Conservation (phyloP, 257 asterid genomes). For the Solanum clarkiae region DNA sequence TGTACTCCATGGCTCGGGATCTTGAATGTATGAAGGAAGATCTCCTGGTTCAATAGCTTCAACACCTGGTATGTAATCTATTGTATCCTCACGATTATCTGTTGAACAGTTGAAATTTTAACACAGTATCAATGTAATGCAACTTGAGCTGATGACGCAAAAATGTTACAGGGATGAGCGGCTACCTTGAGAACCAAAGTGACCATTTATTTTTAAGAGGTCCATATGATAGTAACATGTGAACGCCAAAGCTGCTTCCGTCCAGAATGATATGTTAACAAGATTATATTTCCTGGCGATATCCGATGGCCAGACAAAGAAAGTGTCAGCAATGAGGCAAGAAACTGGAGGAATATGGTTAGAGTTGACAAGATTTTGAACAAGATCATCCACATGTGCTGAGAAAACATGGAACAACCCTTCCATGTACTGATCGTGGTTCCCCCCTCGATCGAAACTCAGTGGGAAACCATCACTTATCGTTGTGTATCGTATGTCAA, state of each 20-base stretch:
- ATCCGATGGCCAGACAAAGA: constrained; percentile 24
- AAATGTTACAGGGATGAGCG: not conserved
- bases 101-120: not conserved
- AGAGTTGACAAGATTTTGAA: constrained; percentile 3
- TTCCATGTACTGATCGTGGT: constrained; percentile 9
- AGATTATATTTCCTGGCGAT: constrained; percentile 29
- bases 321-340: constrained; percentile 40
- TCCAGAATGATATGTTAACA: constrained; percentile 47
- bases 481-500: constrained; percentile 46
- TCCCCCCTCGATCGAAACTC: constrained; percentile 15
- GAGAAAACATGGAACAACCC: constrained; percentile 13
- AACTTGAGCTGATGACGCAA: not conserved
- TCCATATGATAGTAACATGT: constrained; percentile 34
- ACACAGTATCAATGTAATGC: not conserved
- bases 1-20: not conserved
- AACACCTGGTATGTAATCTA: constrained; percentile 15
- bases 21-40: constrained; percentile 6
- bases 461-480: constrained; percentile 38
- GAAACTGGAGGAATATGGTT: constrained; percentile 1
- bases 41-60: not conserved
- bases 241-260: constrained; percentile 43
- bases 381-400: constrained; percentile 22
- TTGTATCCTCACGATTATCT: constrained; percentile 6
- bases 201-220: constrained; percentile 31
- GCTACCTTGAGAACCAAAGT: constrained; percentile 21